Conservation (phyloP, 2,329 filamentous ascomycete species). For the Monilinia fructicola region DNA sequence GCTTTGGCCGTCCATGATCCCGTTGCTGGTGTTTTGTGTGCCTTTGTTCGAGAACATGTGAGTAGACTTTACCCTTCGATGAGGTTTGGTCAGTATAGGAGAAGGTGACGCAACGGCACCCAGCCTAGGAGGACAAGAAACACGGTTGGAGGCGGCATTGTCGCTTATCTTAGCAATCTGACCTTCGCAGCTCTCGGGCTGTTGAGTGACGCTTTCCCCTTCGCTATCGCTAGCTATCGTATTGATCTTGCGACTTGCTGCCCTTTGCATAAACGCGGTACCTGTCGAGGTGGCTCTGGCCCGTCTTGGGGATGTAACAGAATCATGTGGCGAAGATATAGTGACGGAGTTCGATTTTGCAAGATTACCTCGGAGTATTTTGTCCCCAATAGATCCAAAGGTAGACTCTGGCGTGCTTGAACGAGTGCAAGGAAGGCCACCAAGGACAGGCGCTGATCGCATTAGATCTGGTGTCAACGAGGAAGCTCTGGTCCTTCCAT, state of each 20-base stretch:
- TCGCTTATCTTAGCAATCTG: conserved; percentile 7
- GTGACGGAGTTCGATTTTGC: conserved; percentile 28
- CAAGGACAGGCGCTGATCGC: conserved; percentile 24
- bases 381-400: conserved; percentile 29
- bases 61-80: conserved; percentile 33
- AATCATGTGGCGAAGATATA: conserved; percentile 26
- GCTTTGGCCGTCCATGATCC: conserved; percentile 7
- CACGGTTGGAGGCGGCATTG: conserved; percentile 20
- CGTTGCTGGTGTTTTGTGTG: conserved; percentile 2
- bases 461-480: conserved; percentile 35
- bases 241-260: conserved; percentile 33
- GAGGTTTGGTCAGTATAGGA: conserved; percentile 30
- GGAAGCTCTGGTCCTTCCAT: conserved; percentile 31
- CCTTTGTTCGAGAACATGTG: conserved; percentile 29
- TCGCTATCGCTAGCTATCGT: conserved; percentile 37
- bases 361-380: conserved; percentile 30
- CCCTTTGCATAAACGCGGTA: conserved; percentile 47
- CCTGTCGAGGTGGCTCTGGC: conserved; percentile 48
- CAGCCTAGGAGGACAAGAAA: conserved; percentile 30
- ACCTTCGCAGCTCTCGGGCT: conserved; percentile 19
- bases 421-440: conserved; percentile 16
- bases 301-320: conserved; percentile 41
- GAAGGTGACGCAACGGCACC: conserved; percentile 24
- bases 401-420: conserved; percentile 35
- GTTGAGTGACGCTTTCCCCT: conserved; percentile 29